phyloP scores from a whole-genome alignment of 208 protist genomes.

The Crithidia sp. region DNA sequence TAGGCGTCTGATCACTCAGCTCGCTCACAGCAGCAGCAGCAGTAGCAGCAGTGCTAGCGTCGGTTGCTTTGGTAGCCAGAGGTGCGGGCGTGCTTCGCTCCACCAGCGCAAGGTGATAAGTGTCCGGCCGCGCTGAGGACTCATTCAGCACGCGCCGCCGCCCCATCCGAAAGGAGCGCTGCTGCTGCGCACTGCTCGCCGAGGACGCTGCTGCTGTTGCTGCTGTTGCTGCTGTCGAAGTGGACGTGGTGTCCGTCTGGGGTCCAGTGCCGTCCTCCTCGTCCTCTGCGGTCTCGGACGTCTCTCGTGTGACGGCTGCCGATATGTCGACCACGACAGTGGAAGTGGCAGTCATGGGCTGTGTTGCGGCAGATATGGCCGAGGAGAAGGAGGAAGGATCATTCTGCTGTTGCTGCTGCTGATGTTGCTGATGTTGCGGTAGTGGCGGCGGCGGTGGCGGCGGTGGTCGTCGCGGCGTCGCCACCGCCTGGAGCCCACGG shows the following conservation, averaged over 20 bases:
- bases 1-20: not conserved
- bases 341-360: not conserved
- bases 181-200: too few relatives aligned
- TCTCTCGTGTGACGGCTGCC: not conserved
- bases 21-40: not conserved
- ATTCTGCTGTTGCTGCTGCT: constrained; percentile 9
- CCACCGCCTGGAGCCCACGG: constrained; percentile 40
- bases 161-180: not conserved
- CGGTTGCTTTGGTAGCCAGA: too few relatives aligned
- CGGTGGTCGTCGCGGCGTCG: constrained; percentile 8
- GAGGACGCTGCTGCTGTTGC: not conserved
- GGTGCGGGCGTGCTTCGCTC: constrained; percentile 1
- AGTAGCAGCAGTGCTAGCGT: not conserved
- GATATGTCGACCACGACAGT: too few relatives aligned
- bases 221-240: not conserved
- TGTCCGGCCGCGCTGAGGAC: constrained; percentile 13
- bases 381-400: not conserved
- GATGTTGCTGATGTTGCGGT: not conserved
- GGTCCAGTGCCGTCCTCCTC: not conserved
- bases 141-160: constrained; percentile 13
- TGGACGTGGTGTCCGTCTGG: too few relatives aligned
- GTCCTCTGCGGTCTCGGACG: not conserved
- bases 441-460: not conserved
- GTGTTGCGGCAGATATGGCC: not conserved
- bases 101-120: constrained; percentile 13